A percentile compares a stretch with the other conserved stretches of the same genome.
These are phyloP conservation scores for Psidium guajava DNA, from an alignment of 345 rosid genomes.

Conservation along the genomic window DNA sequence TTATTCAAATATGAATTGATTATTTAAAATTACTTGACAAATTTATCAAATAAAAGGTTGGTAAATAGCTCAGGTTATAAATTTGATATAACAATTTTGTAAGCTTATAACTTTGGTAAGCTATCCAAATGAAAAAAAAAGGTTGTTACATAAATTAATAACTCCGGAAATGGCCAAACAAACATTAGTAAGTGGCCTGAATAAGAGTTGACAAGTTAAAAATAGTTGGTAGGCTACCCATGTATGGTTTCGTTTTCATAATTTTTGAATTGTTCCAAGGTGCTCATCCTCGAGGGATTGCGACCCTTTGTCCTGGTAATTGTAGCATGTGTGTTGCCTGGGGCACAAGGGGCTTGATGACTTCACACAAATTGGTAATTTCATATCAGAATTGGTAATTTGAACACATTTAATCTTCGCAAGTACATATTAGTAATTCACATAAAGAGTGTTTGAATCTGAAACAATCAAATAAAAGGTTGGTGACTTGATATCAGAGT, in stretches of 20 bases:
- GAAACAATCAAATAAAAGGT: not conserved
- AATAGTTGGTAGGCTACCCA: not conserved
- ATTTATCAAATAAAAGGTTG: not conserved
- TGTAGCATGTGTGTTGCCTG: too few relatives aligned
- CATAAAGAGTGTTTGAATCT: not conserved
- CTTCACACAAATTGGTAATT: too few relatives aligned
- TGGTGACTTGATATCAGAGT: not conserved
- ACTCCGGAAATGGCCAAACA: not conserved
- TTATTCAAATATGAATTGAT: not conserved
- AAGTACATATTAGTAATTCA: not conserved
- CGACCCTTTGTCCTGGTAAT: too few relatives aligned
- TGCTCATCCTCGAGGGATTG: too few relatives aligned
- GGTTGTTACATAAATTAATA: not conserved
- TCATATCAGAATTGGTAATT: not conserved
- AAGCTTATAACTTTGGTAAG: not conserved
- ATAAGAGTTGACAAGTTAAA: not conserved
- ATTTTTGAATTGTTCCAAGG: too few relatives aligned
- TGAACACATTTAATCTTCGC: not conserved
- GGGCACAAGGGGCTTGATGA: too few relatives aligned
- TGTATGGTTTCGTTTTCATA: too few relatives aligned
- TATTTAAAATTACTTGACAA: not conserved
- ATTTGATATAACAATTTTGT: not conserved
- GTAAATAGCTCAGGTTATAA: not conserved
- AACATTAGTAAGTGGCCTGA: not conserved
- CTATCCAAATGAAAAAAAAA: accelerated